These are phyloP conservation scores for Penicillium macrosclerotiorum DNA, from an alignment of 495 filamentous ascomycete genomes.

Conservation along the genomic window DNA sequence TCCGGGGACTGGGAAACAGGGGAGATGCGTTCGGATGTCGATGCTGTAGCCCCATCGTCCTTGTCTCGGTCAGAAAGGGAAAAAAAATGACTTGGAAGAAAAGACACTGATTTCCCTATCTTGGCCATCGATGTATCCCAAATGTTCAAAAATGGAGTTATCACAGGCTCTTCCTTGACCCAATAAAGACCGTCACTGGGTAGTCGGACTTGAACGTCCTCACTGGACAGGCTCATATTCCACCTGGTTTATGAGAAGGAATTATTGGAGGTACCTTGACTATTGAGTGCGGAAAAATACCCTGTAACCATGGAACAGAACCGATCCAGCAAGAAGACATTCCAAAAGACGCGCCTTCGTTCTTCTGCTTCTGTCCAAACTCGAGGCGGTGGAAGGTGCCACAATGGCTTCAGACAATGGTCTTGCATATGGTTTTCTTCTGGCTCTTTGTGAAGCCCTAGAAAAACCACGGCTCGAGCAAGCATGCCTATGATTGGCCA, in stretches of 20 bases:
- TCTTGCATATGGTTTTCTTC: not conserved
- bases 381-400: constrained; percentile 33
- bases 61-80: constrained; percentile 12
- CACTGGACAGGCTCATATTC: constrained; percentile 32
- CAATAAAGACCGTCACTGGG: constrained; percentile 7
- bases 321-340: constrained; percentile 48
- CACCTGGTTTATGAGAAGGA: too few species aligned
- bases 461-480: constrained; percentile 32
- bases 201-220: constrained; percentile 14
- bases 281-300: constrained; percentile 19
- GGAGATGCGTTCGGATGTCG: constrained; percentile 16
- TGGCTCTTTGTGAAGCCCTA: constrained; percentile 30
- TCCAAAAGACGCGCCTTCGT: constrained; percentile 52
- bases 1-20: too few species aligned
- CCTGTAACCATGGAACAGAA: constrained; percentile 34
- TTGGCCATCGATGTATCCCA: constrained; percentile 27
- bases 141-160: constrained; percentile 36
- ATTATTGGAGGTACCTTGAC: too few species aligned
- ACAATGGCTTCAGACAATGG: constrained; percentile 18
- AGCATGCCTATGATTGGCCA: constrained; percentile 36
- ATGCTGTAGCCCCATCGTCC: constrained; percentile 7
- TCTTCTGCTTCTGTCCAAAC: constrained; percentile 52
- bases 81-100: constrained; percentile 5
- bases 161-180: constrained; percentile 15
- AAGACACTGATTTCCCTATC: constrained; percentile 13